A percentile compares a stretch with the other conserved stretches of the same genome.
These are phyloP conservation scores for Ustilago lituana DNA, from an alignment of 1,284 basidiomycete genomes.

Conservation along the genomic window DNA sequence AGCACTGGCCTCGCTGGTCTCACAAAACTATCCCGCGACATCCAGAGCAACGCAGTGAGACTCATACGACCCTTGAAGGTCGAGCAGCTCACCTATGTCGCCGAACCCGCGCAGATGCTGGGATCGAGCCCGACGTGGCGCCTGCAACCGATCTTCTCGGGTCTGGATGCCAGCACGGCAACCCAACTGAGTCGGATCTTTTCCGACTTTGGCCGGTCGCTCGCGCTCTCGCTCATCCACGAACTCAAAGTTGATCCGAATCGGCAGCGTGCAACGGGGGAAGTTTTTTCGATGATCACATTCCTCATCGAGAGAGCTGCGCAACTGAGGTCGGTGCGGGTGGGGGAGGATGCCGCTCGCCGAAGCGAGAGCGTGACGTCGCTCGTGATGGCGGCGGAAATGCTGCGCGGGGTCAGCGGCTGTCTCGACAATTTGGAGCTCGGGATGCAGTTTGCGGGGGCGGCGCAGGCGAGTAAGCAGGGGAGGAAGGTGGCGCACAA, in stretches of 20 bases:
- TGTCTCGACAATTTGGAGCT: slow-evolving; percentile 42
- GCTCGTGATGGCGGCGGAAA: slow-evolving; percentile 41
- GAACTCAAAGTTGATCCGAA: slow-evolving; percentile 5
- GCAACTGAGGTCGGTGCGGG: slow-evolving; percentile 8
- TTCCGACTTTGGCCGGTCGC: slow-evolving; percentile 15
- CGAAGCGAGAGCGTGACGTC: slow-evolving; percentile 19
- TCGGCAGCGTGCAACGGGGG: too few relatives aligned
- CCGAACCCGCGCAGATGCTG: not conserved
- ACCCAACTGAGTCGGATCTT: slow-evolving; percentile 26
- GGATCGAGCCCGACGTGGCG: slow-evolving; percentile 4
- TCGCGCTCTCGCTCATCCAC: slow-evolving; percentile 11
- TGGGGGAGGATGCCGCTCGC: not conserved
- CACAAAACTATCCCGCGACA: slow-evolving; percentile 10
- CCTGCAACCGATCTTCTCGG: slow-evolving; percentile 20
- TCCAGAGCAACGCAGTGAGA: slow-evolving; percentile 2
- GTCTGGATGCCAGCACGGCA: slow-evolving; percentile 18
- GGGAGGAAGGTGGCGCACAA: slow-evolving; percentile 49
- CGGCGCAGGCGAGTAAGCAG: slow-evolving; percentile 20
- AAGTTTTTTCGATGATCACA: slow-evolving; percentile 18
- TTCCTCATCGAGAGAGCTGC: slow-evolving; percentile 12
- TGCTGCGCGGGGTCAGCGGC: slow-evolving; percentile 38
- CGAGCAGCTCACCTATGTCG: slow-evolving; percentile 14
- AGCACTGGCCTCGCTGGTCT: not conserved
- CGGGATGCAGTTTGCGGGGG: not conserved
- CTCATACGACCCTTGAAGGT: slow-evolving; percentile 12